A percentile compares a stretch with the other conserved stretches of the same genome.
Evolutionary conservation across 2,329 filamentous ascomycete species (phyloP).

Genomic region (Cytospora piceicola): DNA sequence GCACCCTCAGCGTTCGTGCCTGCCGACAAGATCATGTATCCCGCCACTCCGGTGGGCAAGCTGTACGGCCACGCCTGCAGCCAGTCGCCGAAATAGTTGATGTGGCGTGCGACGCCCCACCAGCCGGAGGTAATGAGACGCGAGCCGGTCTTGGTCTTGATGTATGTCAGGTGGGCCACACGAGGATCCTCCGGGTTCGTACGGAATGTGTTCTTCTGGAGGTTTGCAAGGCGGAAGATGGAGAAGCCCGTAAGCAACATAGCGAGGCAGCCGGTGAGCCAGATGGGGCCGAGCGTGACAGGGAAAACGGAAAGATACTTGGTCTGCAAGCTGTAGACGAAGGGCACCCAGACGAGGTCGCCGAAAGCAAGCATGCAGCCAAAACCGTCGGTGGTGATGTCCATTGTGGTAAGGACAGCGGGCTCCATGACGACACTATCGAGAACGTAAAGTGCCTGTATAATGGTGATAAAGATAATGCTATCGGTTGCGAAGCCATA

Average conservation of each 20-base stretch:
- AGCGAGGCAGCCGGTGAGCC: conserved; percentile 65
- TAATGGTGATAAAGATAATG: conserved; percentile 75
- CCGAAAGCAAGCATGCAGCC: conserved; percentile 95
- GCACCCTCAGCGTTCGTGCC: conserved; percentile 56
- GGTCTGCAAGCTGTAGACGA: conserved; percentile 82
- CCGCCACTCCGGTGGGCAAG: conserved; percentile 82
- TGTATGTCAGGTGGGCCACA: conserved; percentile 80
- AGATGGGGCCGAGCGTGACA: conserved; percentile 71
- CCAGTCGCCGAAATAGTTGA: conserved; percentile 97
- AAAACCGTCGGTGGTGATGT: conserved; percentile 90
- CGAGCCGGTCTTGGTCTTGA: conserved; percentile 81
- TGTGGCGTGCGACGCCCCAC: conserved; percentile 91
- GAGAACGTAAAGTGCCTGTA: conserved; percentile 82
- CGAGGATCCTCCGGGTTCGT: conserved; percentile 81
- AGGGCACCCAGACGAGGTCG: conserved; percentile 91
- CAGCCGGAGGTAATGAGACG: conserved; percentile 83
- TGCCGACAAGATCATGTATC: conserved; percentile 71
- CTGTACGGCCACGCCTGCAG: conserved; percentile 90
- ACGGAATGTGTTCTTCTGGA: conserved; percentile 92
- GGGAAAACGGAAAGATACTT: conserved; percentile 86
- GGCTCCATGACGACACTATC: conserved; percentile 88
- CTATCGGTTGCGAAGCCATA: conserved; percentile 85
- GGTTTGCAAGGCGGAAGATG: conserved; percentile 93
- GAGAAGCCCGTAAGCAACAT: conserved; percentile 77
- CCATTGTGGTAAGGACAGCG: conserved; percentile 89